phyloP scores from a whole-genome alignment of 805 yeast species.

The Candida schatavii region DNA sequence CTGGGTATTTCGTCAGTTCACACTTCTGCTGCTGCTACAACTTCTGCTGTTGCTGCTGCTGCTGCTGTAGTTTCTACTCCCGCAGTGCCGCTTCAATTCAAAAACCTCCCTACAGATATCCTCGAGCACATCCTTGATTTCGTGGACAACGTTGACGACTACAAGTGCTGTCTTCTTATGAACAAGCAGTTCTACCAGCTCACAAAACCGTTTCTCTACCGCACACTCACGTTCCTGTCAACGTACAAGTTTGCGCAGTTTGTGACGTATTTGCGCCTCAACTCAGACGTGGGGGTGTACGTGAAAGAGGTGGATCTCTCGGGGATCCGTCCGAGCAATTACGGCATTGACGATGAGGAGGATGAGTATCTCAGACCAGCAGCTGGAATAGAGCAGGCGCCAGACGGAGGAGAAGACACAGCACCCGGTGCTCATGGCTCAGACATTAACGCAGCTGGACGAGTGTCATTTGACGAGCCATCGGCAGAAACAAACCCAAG shows the following conservation, averaged over 20 bases:
- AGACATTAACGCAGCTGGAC: not conserved
- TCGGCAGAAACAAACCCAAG: not conserved
- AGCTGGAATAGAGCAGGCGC: too few species aligned
- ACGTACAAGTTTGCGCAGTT: constrained; percentile 82
- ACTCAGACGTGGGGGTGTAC: constrained; percentile 51
- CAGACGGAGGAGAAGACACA: too few species aligned
- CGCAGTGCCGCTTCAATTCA: constrained; percentile 14
- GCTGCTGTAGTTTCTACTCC: not conserved
- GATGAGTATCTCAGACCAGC: constrained; percentile 9
- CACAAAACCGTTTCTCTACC: constrained; percentile 55
- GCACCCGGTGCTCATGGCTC: not conserved
- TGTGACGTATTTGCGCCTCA: constrained; percentile 60
- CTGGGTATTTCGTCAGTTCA: too few species aligned
- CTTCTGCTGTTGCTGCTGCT: not conserved
- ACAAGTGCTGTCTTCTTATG: constrained; percentile 44
- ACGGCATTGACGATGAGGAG: constrained; percentile 13
- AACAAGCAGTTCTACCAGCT: constrained; percentile 48
- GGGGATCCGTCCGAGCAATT: constrained; percentile 32
- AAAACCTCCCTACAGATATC: constrained; percentile 44
- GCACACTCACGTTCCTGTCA: constrained; percentile 54
- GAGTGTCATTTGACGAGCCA: not conserved
- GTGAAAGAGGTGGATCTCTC: constrained; percentile 64
- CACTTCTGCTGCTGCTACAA: not conserved
- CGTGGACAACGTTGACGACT: constrained; percentile 34
- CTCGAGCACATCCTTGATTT: constrained; percentile 35